These are phyloP conservation scores for Malania oleifera DNA, from an alignment of 164 flowering plant genomes.

Conservation along the genomic window DNA sequence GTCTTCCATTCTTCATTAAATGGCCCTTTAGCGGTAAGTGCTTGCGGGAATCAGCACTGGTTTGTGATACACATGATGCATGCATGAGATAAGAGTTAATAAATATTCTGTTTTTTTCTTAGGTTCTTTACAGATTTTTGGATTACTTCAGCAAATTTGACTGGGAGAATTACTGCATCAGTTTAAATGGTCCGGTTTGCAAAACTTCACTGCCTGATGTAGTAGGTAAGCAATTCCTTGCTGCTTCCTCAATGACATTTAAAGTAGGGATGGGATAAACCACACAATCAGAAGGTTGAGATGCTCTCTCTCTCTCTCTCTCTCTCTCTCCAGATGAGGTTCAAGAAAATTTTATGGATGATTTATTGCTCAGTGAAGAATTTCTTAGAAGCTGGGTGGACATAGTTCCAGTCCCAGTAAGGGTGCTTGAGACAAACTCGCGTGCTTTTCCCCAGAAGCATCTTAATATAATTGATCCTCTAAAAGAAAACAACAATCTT, in stretches of 20 bases:
- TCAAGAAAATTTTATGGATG: conserved; percentile 23
- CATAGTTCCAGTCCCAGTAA: conserved; percentile 26
- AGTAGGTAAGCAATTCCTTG: conserved; percentile 28
- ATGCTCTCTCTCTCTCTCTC: not conserved
- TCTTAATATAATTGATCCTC: conserved; percentile 65
- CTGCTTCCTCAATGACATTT: not conserved
- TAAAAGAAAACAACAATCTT: conserved; percentile 77
- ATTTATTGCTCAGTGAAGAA: conserved; percentile 33
- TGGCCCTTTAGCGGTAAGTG: conserved; percentile 48
- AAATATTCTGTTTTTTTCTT: not conserved
- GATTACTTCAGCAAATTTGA: conserved; percentile 53
- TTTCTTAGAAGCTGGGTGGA: conserved; percentile 33
- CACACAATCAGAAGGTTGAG: no score
- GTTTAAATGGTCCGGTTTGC: conserved; percentile 43
- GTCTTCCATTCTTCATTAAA: conserved; percentile 38
- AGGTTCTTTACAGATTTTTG: conserved; percentile 48
- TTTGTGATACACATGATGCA: not conserved
- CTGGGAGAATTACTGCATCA: conserved; percentile 53
- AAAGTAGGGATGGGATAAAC: no score
- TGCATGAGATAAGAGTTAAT: not conserved
- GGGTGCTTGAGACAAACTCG: conserved; percentile 17
- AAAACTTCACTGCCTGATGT: conserved; percentile 34
- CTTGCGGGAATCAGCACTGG: not conserved
- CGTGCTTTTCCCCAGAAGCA: conserved; percentile 36
- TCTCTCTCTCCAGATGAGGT: conserved; percentile 23